Conservation (phyloP, 495 filamentous ascomycete species). For the Aspergillus homomorphus region DNA sequence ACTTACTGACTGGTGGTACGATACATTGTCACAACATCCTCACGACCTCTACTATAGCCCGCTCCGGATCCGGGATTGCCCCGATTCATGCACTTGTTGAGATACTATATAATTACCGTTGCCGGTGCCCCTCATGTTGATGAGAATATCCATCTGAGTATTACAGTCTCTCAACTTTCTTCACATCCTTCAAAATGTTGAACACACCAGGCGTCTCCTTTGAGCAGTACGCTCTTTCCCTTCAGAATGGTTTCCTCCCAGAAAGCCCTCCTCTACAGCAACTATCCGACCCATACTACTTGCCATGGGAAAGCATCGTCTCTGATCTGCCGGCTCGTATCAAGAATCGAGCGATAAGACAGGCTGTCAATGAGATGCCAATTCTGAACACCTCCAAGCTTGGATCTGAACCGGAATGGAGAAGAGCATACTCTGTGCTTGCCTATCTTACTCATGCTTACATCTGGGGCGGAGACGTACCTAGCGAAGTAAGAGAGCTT, state of each 20-base stretch:
- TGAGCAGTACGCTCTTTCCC: conserved; percentile 79
- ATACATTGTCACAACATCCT: background rate
- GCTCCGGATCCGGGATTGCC: background rate
- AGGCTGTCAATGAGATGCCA: conserved; percentile 71
- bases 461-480: conserved; percentile 87
- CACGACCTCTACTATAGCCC: background rate
- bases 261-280: conserved; percentile 67
- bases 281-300: conserved; percentile 81
- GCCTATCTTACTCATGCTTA: conserved; percentile 88
- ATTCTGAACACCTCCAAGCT: conserved; percentile 72
- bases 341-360: conserved; percentile 67
- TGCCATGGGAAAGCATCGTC: conserved; percentile 79
- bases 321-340: conserved; percentile 75
- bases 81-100: background rate
- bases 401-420: conserved; percentile 79
- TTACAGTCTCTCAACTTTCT: background rate
- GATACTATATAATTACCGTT: conserved; percentile 2
- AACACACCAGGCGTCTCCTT: conserved; percentile 64
- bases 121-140: background rate
- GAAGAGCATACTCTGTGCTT: conserved; percentile 81
- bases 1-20: background rate
- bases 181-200: conserved; percentile 55
- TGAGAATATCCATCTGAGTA: background rate
- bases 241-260: conserved; percentile 82
- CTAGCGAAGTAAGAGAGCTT: conserved; percentile 57